Evolutionary conservation across 805 yeast genomes (phyloP), one percentile per base, ranked within the genome.

Genomic region (Saturnispora kantuleensis): DNA sequence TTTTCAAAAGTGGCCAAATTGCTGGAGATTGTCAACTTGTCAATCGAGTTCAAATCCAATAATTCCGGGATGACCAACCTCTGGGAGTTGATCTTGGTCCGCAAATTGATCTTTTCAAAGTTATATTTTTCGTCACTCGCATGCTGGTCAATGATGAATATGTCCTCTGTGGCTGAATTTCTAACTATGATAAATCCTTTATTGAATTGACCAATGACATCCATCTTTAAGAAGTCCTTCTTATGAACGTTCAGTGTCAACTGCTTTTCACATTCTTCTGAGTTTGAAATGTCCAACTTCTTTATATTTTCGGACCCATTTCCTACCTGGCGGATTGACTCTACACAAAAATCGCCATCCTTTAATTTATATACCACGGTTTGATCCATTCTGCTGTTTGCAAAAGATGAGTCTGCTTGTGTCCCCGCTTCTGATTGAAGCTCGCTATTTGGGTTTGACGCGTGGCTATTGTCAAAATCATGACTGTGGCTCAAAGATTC

Each of bases 81-180:
- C 62, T 93, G 97, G 36, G 73, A 70, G 38, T 76, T 73, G 50
- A 89, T 77, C 0, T 67, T 64, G 0, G 84, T 76, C 2, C 68
- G 69, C 13, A 66, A 60, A 52, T 76, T 79, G 12, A 84, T 63
- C 40, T 67, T 68, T 60, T 93, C 98, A 66, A 86, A 93, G 60
- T 93, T 93, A 66, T 56, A 87, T 53, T 89, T 93, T 56, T 93
- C 99, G 65, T 93, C 98, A 52, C 95, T 84, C 1, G 98, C 98
- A 66, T 93, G 99, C 62, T 93, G 99, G 60, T 93, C 99, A 39
- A 93, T 73, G 31, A 93, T 89, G 55, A 93, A 89, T 30, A 90
- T 54, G 56, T 87, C 87, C n/a, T 58, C 52, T 3, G 58, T 58
- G 3, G 59, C 56, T n/a, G 62, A 60, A 41, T 79, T 68, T 2